phyloP scores from a whole-genome alignment of 2,329 filamentous ascomycete genomes.

The Gremmenia infestans region DNA sequence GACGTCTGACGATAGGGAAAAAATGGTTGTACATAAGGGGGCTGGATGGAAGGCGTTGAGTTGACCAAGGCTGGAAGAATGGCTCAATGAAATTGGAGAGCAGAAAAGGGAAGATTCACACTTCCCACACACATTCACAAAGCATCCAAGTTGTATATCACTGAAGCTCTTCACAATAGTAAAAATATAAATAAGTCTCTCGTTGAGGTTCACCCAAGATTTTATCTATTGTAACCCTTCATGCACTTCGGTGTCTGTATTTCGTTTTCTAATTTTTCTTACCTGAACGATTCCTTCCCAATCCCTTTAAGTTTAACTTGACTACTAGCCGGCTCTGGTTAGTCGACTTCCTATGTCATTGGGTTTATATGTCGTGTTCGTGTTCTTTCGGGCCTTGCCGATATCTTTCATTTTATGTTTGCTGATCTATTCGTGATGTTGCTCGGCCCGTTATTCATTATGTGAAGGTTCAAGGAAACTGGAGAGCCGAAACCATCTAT shows the following conservation, averaged over 20 bases:
- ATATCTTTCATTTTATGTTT: conserved; percentile 21
- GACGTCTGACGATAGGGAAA: conserved; percentile 4
- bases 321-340: neutral
- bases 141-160: neutral
- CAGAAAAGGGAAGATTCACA: neutral
- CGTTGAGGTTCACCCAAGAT: neutral
- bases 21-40: neutral
- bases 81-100: neutral
- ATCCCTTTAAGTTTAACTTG: conserved; percentile 1
- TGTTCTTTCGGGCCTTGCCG: neutral
- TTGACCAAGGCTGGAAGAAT: neutral
- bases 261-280: neutral
- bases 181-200: neutral
- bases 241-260: neutral
- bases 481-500: neutral
- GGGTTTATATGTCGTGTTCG: neutral
- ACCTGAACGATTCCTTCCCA: conserved; percentile 3
- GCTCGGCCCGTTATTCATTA: conserved; percentile 5
- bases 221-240: neutral
- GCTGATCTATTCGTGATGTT: conserved; percentile 6
- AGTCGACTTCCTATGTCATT: neutral
- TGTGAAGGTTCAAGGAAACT: neutral
- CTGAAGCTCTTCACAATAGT: neutral
- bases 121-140: neutral
- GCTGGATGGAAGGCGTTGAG: neutral